Evolutionary conservation across 805 yeast species (phyloP), one percentile per base, ranked within the genome.

Genomic region (Helenozyma baotianmanensis): DNA sequence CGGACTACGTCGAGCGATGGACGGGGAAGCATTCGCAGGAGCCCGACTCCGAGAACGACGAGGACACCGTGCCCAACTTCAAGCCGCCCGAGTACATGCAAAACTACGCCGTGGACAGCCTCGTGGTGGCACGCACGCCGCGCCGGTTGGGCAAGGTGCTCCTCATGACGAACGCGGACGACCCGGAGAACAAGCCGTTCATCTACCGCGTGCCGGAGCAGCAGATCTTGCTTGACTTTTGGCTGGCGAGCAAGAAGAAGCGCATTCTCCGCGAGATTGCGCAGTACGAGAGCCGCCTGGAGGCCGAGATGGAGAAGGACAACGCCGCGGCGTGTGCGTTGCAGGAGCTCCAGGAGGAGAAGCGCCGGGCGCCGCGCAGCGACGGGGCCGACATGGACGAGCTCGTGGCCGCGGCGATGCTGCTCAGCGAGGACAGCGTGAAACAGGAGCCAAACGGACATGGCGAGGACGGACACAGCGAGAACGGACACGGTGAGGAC

Each of bases 161-260:
- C 15, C 27, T 34, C 15, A 38, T 45, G 39, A 43, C 50, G 13
- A 41, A 39, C 25, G 41, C 39, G 9, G 39, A 26, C 46, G 53
- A 25, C 38, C 51, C 19, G 30, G 52, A 40, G 32, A 37, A 27
- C 50, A 58, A 62, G 21, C 68, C 75, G 22, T 68, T 74, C 22
- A 67, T 84, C 1, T 81, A 78, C 55, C 62, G 81, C 35, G 54
- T 86, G 4, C 83, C 86, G 2, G 92, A 82, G 42, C 69, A 70
- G 26, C 79, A 82, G 47, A 68, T 86, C 5, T 56, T 82, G 25
- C 57, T 84, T 21, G 90, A 85, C 53, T 87, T 87, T 49, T 53
- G 81, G 21, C 72, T 72, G 14, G 70, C 50, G 53, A 51, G 39
- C 47, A 19, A 22, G 40, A 41, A 45, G 23, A 31, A 37, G 27